Evolutionary conservation across 345 rosid species (phyloP).

Genomic region (Hypericum perforatum): DNA sequence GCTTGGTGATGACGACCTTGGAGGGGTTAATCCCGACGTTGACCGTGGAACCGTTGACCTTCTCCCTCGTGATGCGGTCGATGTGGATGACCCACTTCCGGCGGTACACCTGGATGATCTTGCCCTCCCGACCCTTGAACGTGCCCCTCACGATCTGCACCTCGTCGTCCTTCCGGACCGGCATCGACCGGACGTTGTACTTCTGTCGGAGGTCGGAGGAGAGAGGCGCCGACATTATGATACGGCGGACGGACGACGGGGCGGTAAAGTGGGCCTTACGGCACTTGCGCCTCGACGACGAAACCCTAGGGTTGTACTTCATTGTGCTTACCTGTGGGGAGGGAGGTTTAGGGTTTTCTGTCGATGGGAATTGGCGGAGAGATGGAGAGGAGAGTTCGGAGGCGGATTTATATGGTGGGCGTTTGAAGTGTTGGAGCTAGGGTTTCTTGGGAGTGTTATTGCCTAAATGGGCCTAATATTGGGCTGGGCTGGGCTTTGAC

Average conservation of each 20-base stretch:
- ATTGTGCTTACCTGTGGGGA: neutral
- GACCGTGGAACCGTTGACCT: slow-evolving; percentile 5
- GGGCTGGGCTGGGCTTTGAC: too few species aligned
- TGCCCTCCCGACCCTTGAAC: slow-evolving; percentile 1
- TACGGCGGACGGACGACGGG: neutral
- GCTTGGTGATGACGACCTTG: slow-evolving; percentile 5
- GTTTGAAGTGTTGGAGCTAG: too few species aligned
- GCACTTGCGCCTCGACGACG: slow-evolving; percentile 1
- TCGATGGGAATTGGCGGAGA: too few species aligned
- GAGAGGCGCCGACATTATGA: neutral
- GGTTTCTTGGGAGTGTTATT: too few species aligned
- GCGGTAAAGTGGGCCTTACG: slow-evolving; percentile 3
- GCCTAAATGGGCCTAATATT: too few species aligned
- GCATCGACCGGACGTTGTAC: slow-evolving; percentile 3
- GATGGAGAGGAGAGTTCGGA: too few species aligned
- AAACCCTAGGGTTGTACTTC: slow-evolving; percentile 3
- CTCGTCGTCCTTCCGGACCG: slow-evolving; percentile 4
- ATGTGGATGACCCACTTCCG: slow-evolving; percentile 4
- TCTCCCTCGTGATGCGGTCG: slow-evolving; percentile 3
- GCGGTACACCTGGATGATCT: slow-evolving; percentile 2
- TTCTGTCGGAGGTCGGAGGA: slow-evolving; percentile 7
- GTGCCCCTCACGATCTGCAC: slow-evolving; percentile 2
- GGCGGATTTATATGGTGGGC: too few species aligned
- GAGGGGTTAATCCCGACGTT: slow-evolving; percentile 3
- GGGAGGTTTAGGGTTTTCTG: too few species aligned